Evolutionary conservation across 192 early-diverging fungal genomes (phyloP).

Genomic region (Coemansia sp.): DNA sequence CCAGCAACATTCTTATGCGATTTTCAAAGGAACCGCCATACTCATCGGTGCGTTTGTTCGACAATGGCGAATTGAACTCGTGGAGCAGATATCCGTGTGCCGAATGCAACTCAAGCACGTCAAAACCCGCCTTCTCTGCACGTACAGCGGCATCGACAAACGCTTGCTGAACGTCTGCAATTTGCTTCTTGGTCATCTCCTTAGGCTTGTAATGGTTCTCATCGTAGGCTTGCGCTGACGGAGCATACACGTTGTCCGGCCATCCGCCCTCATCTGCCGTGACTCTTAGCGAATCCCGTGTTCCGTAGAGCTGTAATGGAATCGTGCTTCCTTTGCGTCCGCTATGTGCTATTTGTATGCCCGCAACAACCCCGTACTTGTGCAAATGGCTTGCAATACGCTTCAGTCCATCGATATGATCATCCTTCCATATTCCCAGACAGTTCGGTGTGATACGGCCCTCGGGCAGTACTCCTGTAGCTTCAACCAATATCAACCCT

Average conservation of each 20-base stretch:
- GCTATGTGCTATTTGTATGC: constrained; percentile 82
- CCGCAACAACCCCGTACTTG: constrained; percentile 57
- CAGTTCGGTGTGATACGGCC: constrained; percentile 81
- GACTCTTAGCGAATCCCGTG: constrained; percentile 8
- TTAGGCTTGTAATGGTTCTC: constrained; percentile 22
- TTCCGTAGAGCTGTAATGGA: constrained; percentile 15
- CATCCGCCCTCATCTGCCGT: constrained; percentile 62
- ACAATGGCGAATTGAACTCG: constrained; percentile 77
- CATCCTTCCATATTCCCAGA: constrained; percentile 82
- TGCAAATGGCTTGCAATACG: constrained; percentile 62
- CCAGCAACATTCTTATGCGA: constrained; percentile 73
- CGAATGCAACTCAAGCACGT: constrained; percentile 84
- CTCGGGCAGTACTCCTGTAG: constrained; percentile 69
- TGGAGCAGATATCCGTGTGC: constrained; percentile 90
- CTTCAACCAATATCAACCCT: constrained; percentile 80
- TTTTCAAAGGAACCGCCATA: constrained; percentile 93
- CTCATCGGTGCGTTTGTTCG: constrained; percentile 85
- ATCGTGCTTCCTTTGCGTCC: constrained; percentile 71
- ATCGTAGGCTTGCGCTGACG: constrained; percentile 59
- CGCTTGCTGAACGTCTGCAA: constrained; percentile 60
- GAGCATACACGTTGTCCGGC: constrained; percentile 69
- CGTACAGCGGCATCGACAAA: constrained; percentile 71
- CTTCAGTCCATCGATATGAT: constrained; percentile 60
- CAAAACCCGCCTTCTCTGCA: constrained; percentile 79
- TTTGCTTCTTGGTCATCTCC: constrained; percentile 66